Evolutionary conservation across 2,329 filamentous ascomycete species (phyloP).

Genomic region (Ophiostoma sp.): DNA sequence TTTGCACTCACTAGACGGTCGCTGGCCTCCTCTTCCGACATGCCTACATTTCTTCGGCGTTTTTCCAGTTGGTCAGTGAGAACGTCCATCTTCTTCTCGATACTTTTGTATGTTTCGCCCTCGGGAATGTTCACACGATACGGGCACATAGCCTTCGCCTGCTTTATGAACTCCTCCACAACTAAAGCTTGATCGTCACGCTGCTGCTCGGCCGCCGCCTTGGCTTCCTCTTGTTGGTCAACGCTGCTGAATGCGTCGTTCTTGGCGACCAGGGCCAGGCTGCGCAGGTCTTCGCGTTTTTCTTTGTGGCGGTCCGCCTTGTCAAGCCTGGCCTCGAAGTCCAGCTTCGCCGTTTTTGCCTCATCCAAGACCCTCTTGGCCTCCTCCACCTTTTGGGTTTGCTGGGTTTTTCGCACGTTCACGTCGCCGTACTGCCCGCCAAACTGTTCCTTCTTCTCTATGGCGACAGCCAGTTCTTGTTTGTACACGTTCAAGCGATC

Average conservation of each 20-base stretch:
- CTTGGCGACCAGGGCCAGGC: conserved; percentile 59
- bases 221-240: conserved; percentile 50
- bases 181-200: conserved; percentile 47
- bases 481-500: conserved; percentile 62
- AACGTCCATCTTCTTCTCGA: conserved; percentile 55
- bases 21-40: conserved; percentile 64
- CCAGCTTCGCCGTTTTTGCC: conserved; percentile 38
- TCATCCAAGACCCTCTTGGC: conserved; percentile 40
- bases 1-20: conserved; percentile 46
- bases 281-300: conserved; percentile 50
- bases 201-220: conserved; percentile 47
- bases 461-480: conserved; percentile 55
- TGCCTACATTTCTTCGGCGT: conserved; percentile 60
- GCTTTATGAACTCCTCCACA: conserved; percentile 55
- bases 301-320: conserved; percentile 59
- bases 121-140: conserved; percentile 62
- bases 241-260: conserved; percentile 58
- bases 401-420: conserved; percentile 49
- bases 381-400: conserved; percentile 47
- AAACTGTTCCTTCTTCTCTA: conserved; percentile 48
- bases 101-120: conserved; percentile 61
- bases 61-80: conserved; percentile 60
- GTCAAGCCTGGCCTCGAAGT: conserved; percentile 49
- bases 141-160: conserved; percentile 56
- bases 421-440: conserved; percentile 58